Percentiles rank a stretch among this genome's conserved stretches.
Conservation (phyloP, 768 basidiomycete species). For the Boletus pseudopeckii region DNA sequence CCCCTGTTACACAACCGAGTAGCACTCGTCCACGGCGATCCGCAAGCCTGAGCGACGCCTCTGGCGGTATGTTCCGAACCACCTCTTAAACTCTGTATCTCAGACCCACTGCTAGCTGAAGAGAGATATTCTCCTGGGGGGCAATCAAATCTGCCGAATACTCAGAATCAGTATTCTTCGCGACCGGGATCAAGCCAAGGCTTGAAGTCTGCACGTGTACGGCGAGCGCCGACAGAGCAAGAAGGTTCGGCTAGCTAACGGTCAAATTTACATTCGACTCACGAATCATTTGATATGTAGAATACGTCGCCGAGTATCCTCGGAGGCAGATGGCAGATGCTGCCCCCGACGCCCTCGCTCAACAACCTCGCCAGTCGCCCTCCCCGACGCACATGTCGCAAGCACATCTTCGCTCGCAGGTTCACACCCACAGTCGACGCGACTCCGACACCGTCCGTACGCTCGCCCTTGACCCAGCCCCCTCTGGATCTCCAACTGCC, state of each 20-base stretch:
- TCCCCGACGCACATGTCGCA: slow-evolving; percentile 44
- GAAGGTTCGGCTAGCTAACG: slow-evolving; percentile 30
- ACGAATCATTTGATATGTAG: slow-evolving; percentile 14
- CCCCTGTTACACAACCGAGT: slow-evolving; percentile 36
- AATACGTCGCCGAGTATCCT: slow-evolving; percentile 25
- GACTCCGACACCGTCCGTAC: slow-evolving; percentile 76
- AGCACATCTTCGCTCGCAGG: slow-evolving; percentile 29
- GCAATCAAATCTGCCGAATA: slow-evolving; percentile 10
- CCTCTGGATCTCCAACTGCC: slow-evolving; percentile 54
- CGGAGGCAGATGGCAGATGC: slow-evolving; percentile 16
- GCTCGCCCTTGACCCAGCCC: slow-evolving; percentile 34
- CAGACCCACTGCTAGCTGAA: slow-evolving; percentile 23
- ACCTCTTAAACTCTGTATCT: slow-evolving; percentile 27
- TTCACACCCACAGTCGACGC: slow-evolving; percentile 55
- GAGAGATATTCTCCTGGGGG: slow-evolving; percentile 26
- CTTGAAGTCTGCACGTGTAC: slow-evolving; percentile 34
- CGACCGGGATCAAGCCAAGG: slow-evolving; percentile 47
- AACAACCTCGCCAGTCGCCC: slow-evolving; percentile 48
- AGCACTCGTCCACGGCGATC: slow-evolving; percentile 64
- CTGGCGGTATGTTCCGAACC: slow-evolving; percentile 24
- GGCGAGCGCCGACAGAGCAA: slow-evolving; percentile 46
- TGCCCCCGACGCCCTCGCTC: slow-evolving; percentile 13
- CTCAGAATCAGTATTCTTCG: slow-evolving; percentile 26
- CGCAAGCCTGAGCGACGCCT: slow-evolving; percentile 72
- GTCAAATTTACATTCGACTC: slow-evolving; percentile 7